Percentiles rank a stretch among this genome's conserved stretches.
phyloP scores from a whole-genome alignment of 164 flowering plant genomes.

The Berberis thunbergii region DNA sequence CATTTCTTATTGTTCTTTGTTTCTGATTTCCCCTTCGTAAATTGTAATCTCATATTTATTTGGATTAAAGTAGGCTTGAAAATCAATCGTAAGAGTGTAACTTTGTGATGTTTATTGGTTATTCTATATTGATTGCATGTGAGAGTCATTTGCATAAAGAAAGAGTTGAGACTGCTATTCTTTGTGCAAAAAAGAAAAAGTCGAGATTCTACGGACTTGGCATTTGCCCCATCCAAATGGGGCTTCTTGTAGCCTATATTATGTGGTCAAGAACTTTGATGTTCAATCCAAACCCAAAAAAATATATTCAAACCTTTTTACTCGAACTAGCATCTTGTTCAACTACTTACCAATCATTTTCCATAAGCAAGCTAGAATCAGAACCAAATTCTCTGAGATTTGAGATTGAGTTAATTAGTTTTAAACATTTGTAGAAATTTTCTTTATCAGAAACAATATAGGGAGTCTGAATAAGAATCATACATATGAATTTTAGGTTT shows the following conservation, averaged over 20 bases:
- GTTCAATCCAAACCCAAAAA: conserved; percentile 12
- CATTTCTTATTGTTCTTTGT: too few species aligned
- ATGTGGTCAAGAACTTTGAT: conserved; percentile 49
- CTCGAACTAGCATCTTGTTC: too few species aligned
- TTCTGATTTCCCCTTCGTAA: not conserved
- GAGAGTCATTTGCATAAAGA: not conserved
- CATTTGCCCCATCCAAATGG: not conserved
- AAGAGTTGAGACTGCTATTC: not conserved
- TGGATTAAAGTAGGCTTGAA: not conserved
- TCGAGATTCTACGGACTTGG: not conserved
- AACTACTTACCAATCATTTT: too few species aligned
- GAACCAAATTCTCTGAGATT: too few species aligned
- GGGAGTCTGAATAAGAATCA: too few species aligned
- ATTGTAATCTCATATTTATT: not conserved
- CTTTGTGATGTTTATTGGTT: not conserved
- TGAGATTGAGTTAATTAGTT: too few species aligned
- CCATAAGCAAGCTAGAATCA: too few species aligned
- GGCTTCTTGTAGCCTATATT: conserved; percentile 16
- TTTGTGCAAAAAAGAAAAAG: not conserved
- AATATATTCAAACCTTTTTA: too few species aligned
- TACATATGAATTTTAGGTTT: too few species aligned
- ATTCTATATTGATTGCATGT: not conserved
- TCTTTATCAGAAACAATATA: too few species aligned
- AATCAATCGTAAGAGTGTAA: not conserved
- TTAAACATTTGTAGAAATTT: too few species aligned